Percentiles rank a stretch among this genome's conserved stretches.
Conservation (phyloP, 139 green algal species). For the Yamagishiella unicocca region DNA sequence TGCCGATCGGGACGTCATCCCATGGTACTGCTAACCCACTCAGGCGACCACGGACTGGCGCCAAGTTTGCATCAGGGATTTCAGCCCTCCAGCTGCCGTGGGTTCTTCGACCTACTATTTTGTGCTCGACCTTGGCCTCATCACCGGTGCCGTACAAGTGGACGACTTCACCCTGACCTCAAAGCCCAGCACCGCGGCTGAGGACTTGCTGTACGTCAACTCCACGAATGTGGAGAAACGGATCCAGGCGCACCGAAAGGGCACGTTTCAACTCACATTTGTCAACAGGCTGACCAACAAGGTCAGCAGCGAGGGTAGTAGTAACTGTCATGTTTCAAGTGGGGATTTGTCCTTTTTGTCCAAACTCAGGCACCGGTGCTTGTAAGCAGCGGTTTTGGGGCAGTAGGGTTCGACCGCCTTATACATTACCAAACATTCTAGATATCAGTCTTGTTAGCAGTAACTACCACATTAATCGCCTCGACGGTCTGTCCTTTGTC, state of each 20-base stretch:
- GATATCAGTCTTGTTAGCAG: neutral
- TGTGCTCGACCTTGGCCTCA: neutral
- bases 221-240: neutral
- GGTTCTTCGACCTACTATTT: neutral
- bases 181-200: neutral
- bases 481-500: neutral
- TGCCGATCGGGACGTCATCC: neutral
- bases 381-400: neutral
- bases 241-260: constrained; percentile 6
- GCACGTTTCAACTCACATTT: neutral
- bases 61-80: neutral
- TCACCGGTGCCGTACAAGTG: neutral
- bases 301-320: neutral
- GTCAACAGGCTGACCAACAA: neutral
- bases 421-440: too few relatives aligned
- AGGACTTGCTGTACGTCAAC: neutral
- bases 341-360: neutral
- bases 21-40: neutral
- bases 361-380: too few relatives aligned
- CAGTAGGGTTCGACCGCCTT: too few relatives aligned
- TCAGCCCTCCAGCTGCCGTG: neutral
- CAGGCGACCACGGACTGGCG: neutral
- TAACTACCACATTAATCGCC: neutral
- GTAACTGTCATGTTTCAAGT: neutral
- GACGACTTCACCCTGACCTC: constrained; percentile 14